A percentile compares a stretch with the other conserved stretches of the same genome.
Conservation (phyloP, 1,284 basidiomycete species). For the Chiua sp. region DNA sequence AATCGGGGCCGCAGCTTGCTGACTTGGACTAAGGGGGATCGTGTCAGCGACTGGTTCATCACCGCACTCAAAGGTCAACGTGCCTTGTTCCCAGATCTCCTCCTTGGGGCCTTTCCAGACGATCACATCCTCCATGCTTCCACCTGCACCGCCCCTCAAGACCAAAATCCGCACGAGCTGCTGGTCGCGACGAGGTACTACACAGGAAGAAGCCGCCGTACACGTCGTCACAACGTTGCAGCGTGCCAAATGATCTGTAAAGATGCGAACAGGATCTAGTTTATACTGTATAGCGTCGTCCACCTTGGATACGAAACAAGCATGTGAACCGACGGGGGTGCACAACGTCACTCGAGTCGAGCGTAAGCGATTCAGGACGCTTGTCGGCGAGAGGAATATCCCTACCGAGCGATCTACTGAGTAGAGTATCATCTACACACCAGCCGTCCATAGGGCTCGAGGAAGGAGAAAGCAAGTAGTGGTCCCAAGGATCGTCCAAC, state of each 20-base stretch:
- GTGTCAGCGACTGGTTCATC: neutral
- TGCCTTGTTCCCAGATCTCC: slow-evolving; percentile 76
- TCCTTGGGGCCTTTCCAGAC: slow-evolving; percentile 71
- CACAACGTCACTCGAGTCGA: slow-evolving; percentile 18
- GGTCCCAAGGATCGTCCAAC: slow-evolving; percentile 49
- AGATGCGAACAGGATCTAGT: slow-evolving; percentile 58
- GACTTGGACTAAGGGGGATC: slow-evolving; percentile 55
- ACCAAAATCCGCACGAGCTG: slow-evolving; percentile 55
- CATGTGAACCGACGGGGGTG: slow-evolving; percentile 8
- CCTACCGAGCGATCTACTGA: slow-evolving; percentile 23
- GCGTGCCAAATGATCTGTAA: slow-evolving; percentile 44
- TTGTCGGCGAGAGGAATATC: neutral
- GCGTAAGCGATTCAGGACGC: slow-evolving; percentile 34
- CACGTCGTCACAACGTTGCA: slow-evolving; percentile 45
- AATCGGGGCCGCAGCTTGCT: slow-evolving; percentile 52
- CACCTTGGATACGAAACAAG: slow-evolving; percentile 51
- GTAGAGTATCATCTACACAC: slow-evolving; percentile 50
- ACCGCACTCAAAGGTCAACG: slow-evolving; percentile 12
- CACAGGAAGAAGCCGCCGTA: slow-evolving; percentile 44
- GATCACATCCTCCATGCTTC: slow-evolving; percentile 40
- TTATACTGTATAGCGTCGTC: slow-evolving; percentile 43
- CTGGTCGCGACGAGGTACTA: slow-evolving; percentile 50
- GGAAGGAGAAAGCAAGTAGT: slow-evolving; percentile 43
- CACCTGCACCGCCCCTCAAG: slow-evolving; percentile 13
- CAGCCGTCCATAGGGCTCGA: slow-evolving; percentile 50